These are phyloP conservation scores for Zygosaccharomyces pseudobailii DNA, from an alignment of 1,139 yeast species.

Conservation along the genomic window DNA sequence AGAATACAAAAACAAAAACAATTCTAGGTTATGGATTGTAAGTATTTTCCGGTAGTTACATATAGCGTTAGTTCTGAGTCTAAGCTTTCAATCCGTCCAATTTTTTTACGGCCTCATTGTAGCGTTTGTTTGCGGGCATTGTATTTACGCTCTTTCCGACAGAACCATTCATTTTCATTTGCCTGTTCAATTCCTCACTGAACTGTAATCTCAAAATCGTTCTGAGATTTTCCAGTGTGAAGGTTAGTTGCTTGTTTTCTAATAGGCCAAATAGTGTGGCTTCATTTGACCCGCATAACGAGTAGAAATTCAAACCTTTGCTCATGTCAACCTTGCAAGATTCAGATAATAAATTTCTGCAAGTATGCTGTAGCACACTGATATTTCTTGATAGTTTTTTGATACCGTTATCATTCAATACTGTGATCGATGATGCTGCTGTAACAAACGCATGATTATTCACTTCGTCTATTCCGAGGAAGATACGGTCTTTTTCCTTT, in stretches of 20 bases:
- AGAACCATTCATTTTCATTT: constrained; percentile 20
- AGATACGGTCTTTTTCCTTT: constrained; percentile 33
- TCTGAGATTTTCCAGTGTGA: constrained; percentile 29
- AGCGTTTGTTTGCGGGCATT: constrained; percentile 24
- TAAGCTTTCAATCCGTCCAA: constrained; percentile 10
- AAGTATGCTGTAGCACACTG: constrained; percentile 69
- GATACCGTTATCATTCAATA: constrained; percentile 61
- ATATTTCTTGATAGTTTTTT: constrained; percentile 65
- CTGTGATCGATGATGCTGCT: constrained; percentile 54
- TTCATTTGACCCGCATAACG: constrained; percentile 35
- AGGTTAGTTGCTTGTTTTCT: constrained; percentile 30
- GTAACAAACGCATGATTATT: constrained; percentile 54
- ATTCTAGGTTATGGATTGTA: background rate
- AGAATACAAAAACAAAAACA: background rate
- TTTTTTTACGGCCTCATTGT: constrained; percentile 23
- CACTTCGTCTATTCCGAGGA: constrained; percentile 53
- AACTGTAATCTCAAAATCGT: constrained; percentile 44
- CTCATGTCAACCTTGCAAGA: constrained; percentile 60
- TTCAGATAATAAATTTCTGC: constrained; percentile 54
- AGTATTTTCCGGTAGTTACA: background rate
- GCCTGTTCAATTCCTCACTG: constrained; percentile 40
- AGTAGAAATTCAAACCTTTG: constrained; percentile 54
- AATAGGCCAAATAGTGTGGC: constrained; percentile 29
- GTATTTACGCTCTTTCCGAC: constrained; percentile 15
- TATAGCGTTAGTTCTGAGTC: background rate